Conservation (phyloP, 2,329 filamentous ascomycete species). For the Thermoascus crustaceus region DNA sequence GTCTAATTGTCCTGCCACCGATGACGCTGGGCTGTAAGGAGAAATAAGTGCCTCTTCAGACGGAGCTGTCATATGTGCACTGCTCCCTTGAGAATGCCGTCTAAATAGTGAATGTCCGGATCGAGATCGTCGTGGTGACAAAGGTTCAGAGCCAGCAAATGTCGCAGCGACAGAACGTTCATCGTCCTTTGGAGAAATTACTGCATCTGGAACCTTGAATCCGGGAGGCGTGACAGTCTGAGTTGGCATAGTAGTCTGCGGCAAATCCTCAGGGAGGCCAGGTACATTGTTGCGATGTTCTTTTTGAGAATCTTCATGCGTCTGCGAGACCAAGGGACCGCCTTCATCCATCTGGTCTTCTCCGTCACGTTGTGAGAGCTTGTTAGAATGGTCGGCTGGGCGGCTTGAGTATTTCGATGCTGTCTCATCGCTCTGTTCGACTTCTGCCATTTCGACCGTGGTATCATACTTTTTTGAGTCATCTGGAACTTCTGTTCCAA, state of each 20-base stretch:
- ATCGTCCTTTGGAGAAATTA: conserved; percentile 33
- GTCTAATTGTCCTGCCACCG: conserved; percentile 19
- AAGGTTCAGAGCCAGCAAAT: conserved; percentile 30
- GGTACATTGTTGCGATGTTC: not conserved
- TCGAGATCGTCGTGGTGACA: conserved; percentile 20
- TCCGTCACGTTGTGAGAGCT: too few species aligned
- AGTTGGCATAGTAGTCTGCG: not conserved
- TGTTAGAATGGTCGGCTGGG: too few species aligned
- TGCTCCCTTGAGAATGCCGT: conserved; percentile 18
- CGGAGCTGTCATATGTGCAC: conserved; percentile 11
- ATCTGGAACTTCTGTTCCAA: conserved; percentile 22
- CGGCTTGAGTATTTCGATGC: too few species aligned
- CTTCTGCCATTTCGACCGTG: not conserved
- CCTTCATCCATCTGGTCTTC: too few species aligned
- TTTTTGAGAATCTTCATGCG: conserved; percentile 10
- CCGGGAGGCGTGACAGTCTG: conserved; percentile 8
- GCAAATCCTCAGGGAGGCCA: conserved; percentile 4
- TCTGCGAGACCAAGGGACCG: too few species aligned
- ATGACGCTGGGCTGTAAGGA: conserved; percentile 13
- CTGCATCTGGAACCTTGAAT: conserved; percentile 15
- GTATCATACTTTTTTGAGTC: not conserved
- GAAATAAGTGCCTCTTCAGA: conserved; percentile 32
- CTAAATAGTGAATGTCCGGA: conserved; percentile 21
- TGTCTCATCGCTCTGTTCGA: conserved; percentile 2
- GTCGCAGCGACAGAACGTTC: conserved; percentile 62